Conservation (phyloP, 129 eudicot genomes). For the Chrysanthemum seticuspe region DNA sequence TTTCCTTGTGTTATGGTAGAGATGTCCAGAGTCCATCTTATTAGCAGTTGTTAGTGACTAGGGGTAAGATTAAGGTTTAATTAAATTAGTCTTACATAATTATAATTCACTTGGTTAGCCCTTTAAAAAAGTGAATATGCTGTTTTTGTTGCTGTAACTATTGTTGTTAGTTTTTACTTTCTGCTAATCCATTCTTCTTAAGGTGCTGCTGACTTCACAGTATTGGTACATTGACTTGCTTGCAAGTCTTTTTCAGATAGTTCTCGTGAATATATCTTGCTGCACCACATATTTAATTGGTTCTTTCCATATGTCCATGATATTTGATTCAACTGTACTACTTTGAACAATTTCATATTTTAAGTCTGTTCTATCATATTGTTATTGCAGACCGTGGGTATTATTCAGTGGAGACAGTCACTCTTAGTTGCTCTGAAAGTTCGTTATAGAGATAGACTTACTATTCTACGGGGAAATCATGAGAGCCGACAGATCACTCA, state of each 20-base stretch:
- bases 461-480: conserved; percentile 91
- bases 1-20: not conserved
- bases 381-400: conserved; percentile 83
- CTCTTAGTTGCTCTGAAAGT: conserved; percentile 72
- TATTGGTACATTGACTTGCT: too few relatives aligned
- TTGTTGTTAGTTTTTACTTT: too few relatives aligned
- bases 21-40: not conserved
- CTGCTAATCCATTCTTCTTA: too few relatives aligned
- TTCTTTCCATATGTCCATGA: not conserved
- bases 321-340: too few relatives aligned
- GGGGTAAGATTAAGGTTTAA: not conserved
- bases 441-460: conserved; percentile 87
- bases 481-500: conserved; percentile 94
- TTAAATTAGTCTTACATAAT: not conserved
- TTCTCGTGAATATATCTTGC: not conserved
- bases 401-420: conserved; percentile 65
- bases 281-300: not conserved
- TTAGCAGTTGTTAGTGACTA: not conserved
- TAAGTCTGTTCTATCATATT: conserved; percentile 23
- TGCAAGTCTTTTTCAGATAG: too few relatives aligned
- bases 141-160: too few relatives aligned
- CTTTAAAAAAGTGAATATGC: too few relatives aligned
- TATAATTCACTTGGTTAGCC: not conserved
- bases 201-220: too few relatives aligned
- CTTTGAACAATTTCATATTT: too few relatives aligned